Base-by-base conservation (phyloP, 768 basidiomycete species). In the Calocybe indica region DNA sequence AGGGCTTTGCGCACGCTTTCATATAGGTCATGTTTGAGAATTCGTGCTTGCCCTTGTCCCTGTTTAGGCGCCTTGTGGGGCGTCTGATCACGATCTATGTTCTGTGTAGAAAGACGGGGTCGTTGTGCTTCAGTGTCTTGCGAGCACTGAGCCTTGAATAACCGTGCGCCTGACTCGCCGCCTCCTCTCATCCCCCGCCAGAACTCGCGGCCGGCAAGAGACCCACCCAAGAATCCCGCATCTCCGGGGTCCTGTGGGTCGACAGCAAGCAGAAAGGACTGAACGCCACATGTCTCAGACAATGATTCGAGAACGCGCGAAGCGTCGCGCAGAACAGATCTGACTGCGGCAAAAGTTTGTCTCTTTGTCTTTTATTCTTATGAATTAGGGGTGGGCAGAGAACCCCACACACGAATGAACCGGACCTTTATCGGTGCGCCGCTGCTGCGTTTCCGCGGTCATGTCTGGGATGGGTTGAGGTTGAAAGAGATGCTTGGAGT, bases 221-320 rank as follows among this genome's bases (percentile, higher is more conserved):
- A 78, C 4, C 84, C 84, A 6, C 84, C 84, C 5, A 87, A 66
- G 61, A 85, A 85, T 0, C 81, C 79, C 29, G 63, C 62, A 55
- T 80, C 76, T 0, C 61, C 49, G 9, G 65, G 54, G 52, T 77
- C 69, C 10, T 55, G 53, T 5, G 81, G 78, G 53, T 83, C 74
- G 28, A 85, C 74, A 1, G 78, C 78, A 3, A 87, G 69, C 36
- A 85, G 52, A 55, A 85, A 81, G 0, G 83, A 80, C 38, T 87
- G 79, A 5, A 79, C 62, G 2, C 79, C 79, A 7, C 75, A 67
- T 9, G 73, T 62, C 8, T 61, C 63, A 29, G 68, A 65, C 5
- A 87, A 65, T 8, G 75, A 72, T 55, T 85, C 82, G 14, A 87
- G 66, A 28, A 72, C 67, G 22, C 64, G 67, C 29, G 82, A 83